phyloP scores from a whole-genome alignment of 441 rosid genomes.

The Gossypium laxum region DNA sequence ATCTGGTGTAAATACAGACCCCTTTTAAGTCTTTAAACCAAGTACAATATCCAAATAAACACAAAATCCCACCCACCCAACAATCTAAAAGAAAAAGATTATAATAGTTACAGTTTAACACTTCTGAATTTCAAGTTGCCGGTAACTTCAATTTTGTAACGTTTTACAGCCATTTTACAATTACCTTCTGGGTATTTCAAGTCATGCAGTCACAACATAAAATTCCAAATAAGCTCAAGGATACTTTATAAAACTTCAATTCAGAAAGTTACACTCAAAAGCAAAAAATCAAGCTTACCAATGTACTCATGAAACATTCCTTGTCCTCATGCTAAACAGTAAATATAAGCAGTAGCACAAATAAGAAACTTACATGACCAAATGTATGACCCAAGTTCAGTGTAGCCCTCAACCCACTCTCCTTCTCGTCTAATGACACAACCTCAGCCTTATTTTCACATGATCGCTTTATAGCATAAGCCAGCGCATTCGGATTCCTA shows the following conservation, averaged over 20 bases:
- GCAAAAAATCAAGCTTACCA: no score
- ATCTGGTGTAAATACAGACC: not conserved
- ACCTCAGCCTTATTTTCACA: conserved; percentile 96
- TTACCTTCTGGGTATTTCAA: not conserved
- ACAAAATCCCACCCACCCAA: not conserved
- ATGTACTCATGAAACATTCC: not conserved
- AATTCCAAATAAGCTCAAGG: not conserved
- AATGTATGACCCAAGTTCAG: conserved; percentile 91
- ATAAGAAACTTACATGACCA: conserved; percentile 68
- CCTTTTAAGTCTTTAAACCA: not conserved
- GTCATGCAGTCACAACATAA: not conserved
- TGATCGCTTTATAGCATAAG: conserved; percentile 85
- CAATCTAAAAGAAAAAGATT: not conserved
- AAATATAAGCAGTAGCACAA: conserved; percentile 2
- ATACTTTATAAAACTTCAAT: no score
- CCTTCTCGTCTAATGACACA: conserved; percentile 93
- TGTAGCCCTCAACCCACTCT: conserved; percentile 83
- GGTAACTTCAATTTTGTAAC: not conserved
- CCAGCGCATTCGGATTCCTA: conserved; percentile 82
- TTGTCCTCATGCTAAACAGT: not conserved
- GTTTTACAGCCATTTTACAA: not conserved
- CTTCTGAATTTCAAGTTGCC: not conserved
- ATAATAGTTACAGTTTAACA: no score
- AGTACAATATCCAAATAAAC: not conserved
- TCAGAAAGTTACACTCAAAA: no score